Conservation (phyloP, 2,329 filamentous ascomycete species). For the Phialophora tarda region DNA sequence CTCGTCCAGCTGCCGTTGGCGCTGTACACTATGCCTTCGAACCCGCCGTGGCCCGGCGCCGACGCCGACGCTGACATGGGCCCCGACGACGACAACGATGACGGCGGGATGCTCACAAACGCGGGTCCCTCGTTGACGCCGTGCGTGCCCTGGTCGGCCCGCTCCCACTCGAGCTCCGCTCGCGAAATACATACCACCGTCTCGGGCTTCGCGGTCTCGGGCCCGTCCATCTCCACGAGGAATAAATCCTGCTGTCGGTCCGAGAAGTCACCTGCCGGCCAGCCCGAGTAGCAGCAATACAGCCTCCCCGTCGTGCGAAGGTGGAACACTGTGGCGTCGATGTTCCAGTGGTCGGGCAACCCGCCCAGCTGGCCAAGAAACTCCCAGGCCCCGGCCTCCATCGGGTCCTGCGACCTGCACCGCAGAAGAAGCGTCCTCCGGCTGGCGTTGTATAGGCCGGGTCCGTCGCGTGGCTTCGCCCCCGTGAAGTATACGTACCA, state of each 20-base stretch:
- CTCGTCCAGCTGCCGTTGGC: slow-evolving; percentile 39
- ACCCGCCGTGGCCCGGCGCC: slow-evolving; percentile 5
- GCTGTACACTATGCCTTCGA: slow-evolving; percentile 38
- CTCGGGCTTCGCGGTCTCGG: slow-evolving; percentile 26
- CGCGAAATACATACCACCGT: slow-evolving; percentile 32
- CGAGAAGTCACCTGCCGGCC: slow-evolving; percentile 37
- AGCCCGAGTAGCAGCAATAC: slow-evolving; percentile 38
- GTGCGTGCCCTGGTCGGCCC: slow-evolving; percentile 33
- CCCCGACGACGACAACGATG: neutral
- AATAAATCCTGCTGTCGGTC: slow-evolving; percentile 39
- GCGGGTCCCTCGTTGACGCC: slow-evolving; percentile 40
- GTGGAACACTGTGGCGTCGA: slow-evolving; percentile 38
- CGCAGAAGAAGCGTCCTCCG: slow-evolving; percentile 36
- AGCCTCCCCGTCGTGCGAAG: slow-evolving; percentile 10
- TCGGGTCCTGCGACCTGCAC: slow-evolving; percentile 30
- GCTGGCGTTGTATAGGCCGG: slow-evolving; percentile 30
- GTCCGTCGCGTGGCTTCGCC: slow-evolving; percentile 26
- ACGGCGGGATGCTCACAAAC: slow-evolving; percentile 28
- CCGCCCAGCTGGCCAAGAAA: slow-evolving; percentile 38
- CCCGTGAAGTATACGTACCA: slow-evolving; percentile 60
- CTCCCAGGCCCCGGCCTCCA: slow-evolving; percentile 32
- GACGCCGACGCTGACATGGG: neutral
- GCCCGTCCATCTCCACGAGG: slow-evolving; percentile 30
- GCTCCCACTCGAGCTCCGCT: slow-evolving; percentile 36
- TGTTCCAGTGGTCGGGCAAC: slow-evolving; percentile 39